Percentiles rank a stretch among this genome's conserved stretches.
Evolutionary conservation across 31 red algal genomes (phyloP).

Genomic region (Asparagopsis taxiformis): DNA sequence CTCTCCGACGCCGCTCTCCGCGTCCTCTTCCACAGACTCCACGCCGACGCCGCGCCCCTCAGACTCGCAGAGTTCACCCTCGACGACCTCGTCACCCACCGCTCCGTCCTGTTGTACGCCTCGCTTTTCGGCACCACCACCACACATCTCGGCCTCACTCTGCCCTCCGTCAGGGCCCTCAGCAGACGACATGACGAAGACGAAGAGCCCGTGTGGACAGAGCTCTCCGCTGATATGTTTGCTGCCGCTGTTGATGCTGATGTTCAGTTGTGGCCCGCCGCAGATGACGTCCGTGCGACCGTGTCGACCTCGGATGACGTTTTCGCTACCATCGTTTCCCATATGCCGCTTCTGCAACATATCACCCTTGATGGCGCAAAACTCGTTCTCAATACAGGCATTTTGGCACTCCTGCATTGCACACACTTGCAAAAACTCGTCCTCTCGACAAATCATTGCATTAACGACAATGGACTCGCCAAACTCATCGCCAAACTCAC

Average conservation of each 20-base stretch:
- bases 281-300: too few species aligned
- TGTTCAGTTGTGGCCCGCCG: too few species aligned
- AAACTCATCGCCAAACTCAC: constrained; percentile 17
- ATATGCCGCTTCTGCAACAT: constrained; percentile 9
- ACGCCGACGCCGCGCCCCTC: not conserved
- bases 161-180: not conserved
- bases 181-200: not conserved
- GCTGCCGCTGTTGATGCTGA: too few species aligned
- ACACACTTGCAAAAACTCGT: constrained; percentile 16
- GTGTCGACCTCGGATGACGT: constrained; percentile 16
- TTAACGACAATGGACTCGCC: constrained; percentile 14
- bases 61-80: not conserved
- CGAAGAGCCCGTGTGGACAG: too few species aligned
- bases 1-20: not conserved
- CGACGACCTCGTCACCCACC: not conserved
- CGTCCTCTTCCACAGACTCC: not conserved
- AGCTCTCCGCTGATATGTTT: too few species aligned
- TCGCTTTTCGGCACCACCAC: not conserved
- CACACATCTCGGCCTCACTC: constrained; percentile 1
- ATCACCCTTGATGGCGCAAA: constrained; percentile 19
- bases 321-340: constrained; percentile 10
- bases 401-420: constrained; percentile 10
- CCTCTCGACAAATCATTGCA: not conserved
- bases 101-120: not conserved
- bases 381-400: constrained; percentile 14